Base-by-base conservation (phyloP, 768 basidiomycete genomes). In the Auriculariales sp. region DNA sequence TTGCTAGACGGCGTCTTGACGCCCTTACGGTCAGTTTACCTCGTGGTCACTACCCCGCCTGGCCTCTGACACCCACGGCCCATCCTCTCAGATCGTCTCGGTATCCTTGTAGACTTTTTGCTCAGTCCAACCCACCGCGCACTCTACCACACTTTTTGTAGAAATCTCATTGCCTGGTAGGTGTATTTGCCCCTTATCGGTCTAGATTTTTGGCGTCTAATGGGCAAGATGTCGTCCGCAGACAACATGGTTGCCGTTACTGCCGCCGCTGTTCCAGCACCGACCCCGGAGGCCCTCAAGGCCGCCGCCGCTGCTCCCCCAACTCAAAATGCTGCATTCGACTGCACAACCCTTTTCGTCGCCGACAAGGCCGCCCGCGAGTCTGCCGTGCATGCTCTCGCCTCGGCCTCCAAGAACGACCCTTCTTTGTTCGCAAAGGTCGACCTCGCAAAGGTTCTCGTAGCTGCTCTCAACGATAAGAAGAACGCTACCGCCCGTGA, bases 381-480 rank as follows among this genome's bases (percentile, higher is more conserved):
- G 42, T 68, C 80, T 51, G 79, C 89, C 31, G 82, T 78, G 53
- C 68, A 75, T 58, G 66, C 74, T 31, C 71, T 97, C 56, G 83
- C 78, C 56, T 75, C 81, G 52, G 68, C 77, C 63, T 79, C 77
- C 56, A 78, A 89, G 79, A 88, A 88, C 69, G 77, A 86, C 51
- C 83, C 86, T 55, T 68, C 78, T 53, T 80, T 79, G 64, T 77
- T 95, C 62, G 70, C 73, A 53, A 71, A 79, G 54, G 68, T 77
- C 54, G 80, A 74, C 54, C 83, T 93, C 68, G 68, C 68, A 31
- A 81, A 81, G 49, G 83, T 87, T 58, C 66, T 78, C 55, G 59
- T 88, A 66, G 87, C 84, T 73, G 91, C 89, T 48, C 79, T 95
- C 55, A 73, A 72, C 66, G 90, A 95, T 80, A 98, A 97, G 79